These are phyloP conservation scores for Ramalina intermedia DNA, from an alignment of 495 filamentous ascomycete species.

Conservation along the genomic window DNA sequence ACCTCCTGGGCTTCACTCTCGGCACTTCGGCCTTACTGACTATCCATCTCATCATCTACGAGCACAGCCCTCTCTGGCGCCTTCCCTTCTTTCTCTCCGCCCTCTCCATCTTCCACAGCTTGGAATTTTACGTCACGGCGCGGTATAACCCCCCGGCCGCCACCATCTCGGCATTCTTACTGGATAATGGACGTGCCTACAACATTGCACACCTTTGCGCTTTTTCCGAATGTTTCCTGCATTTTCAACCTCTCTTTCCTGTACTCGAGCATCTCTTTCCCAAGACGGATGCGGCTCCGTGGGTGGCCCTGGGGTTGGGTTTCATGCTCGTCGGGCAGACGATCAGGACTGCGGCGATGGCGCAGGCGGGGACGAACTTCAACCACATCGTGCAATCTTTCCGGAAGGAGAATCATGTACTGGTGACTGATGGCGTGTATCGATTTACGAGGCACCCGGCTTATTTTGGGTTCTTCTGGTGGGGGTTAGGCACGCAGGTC, in stretches of 20 bases:
- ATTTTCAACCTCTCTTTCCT: constrained; percentile 35
- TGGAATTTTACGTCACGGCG: constrained; percentile 87
- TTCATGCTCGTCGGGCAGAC: constrained; percentile 60
- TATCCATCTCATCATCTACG: constrained; percentile 27
- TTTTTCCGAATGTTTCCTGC: constrained; percentile 51
- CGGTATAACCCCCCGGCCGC: constrained; percentile 64
- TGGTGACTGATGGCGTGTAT: constrained; percentile 66
- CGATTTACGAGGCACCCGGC: constrained; percentile 60
- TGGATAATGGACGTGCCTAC: constrained; percentile 75
- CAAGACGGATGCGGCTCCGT: constrained; percentile 9
- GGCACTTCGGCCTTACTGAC: constrained; percentile 38
- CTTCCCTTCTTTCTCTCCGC: constrained; percentile 62
- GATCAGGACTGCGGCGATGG: constrained; percentile 67
- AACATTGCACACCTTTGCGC: constrained; percentile 67
- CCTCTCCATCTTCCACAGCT: constrained; percentile 80
- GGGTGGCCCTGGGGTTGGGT: constrained; percentile 38
- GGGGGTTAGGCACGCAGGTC: constrained; percentile 87
- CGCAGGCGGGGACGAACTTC: constrained; percentile 78
- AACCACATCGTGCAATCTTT: constrained; percentile 69
- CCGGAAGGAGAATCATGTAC: constrained; percentile 49
- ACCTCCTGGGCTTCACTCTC: constrained; percentile 38
- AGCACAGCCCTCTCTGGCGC: constrained; percentile 54
- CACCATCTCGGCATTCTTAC: constrained; percentile 58
- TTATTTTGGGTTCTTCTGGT: constrained; percentile 98
- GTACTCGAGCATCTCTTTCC: not conserved